phyloP scores from a whole-genome alignment of 2,329 filamentous ascomycete species.

The Verruconis gallopava region DNA sequence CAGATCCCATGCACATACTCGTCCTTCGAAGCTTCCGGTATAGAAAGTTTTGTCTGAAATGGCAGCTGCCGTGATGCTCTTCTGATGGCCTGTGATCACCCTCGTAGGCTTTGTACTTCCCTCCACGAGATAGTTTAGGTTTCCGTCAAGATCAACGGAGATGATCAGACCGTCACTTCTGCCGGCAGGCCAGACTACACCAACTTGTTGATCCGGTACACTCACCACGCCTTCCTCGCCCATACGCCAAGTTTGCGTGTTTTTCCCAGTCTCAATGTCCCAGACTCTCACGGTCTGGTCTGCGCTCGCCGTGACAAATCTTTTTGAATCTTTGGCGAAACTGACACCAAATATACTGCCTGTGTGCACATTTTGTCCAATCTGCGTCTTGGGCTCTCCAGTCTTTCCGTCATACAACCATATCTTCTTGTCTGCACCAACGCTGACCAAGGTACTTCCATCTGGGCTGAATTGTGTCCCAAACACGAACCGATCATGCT shows the following conservation, averaged over 20 bases:
- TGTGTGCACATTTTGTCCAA: conserved; percentile 75
- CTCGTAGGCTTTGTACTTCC: conserved; percentile 56
- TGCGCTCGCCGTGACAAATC: conserved; percentile 80
- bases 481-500: conserved; percentile 82
- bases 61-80: conserved; percentile 70
- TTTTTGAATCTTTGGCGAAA: conserved; percentile 77
- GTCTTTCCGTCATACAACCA: conserved; percentile 96
- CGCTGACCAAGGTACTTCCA: conserved; percentile 67
- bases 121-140: conserved; percentile 76
- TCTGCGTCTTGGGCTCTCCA: conserved; percentile 63
- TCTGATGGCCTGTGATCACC: conserved; percentile 78
- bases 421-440: conserved; percentile 84
- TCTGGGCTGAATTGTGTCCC: conserved; percentile 84
- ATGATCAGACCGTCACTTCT: conserved; percentile 79
- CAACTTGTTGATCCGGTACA: conserved; percentile 79
- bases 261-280: conserved; percentile 71
- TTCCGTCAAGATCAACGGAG: conserved; percentile 74
- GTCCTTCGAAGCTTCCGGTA: conserved; percentile 87
- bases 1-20: conserved; percentile 74
- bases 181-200: conserved; percentile 77
- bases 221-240: conserved; percentile 60
- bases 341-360: conserved; percentile 88
- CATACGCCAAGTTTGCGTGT: conserved; percentile 71
- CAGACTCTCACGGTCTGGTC: conserved; percentile 86
- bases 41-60: conserved; percentile 53